Percentiles rank a stretch among this genome's conserved stretches.
Conservation (phyloP, 2,329 filamentous ascomycete genomes). For the Cladophialophora psammophila region DNA sequence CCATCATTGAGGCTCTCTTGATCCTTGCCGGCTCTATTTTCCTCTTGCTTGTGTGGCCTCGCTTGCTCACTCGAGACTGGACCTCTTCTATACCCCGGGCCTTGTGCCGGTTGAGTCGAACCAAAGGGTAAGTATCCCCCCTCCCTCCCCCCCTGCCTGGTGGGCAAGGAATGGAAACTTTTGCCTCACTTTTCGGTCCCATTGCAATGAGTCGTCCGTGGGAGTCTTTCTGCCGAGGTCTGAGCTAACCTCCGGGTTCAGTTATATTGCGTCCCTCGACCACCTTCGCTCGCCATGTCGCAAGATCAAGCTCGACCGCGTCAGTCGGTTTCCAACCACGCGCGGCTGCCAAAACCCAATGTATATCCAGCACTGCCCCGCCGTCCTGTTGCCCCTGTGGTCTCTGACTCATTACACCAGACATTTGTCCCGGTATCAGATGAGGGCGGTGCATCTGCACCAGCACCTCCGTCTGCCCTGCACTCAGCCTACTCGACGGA, state of each 20-base stretch:
- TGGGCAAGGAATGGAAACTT: background rate
- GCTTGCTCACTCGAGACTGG: background rate
- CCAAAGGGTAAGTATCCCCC: background rate
- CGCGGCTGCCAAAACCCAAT: slow-evolving; percentile 23
- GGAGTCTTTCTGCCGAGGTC: background rate
- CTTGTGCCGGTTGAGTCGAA: background rate
- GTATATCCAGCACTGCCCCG: slow-evolving; percentile 33
- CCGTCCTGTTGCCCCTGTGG: background rate
- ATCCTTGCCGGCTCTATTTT: background rate
- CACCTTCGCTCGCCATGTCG: slow-evolving; percentile 14
- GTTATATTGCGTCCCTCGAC: background rate
- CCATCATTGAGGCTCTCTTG: slow-evolving; percentile 1
- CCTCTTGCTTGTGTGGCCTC: background rate
- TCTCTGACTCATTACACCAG: slow-evolving; percentile 28
- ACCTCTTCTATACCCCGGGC: background rate
- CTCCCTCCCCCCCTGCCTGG: background rate
- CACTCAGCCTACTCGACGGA: slow-evolving; percentile 30
- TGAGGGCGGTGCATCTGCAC: slow-evolving; percentile 29
- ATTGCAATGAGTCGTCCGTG: background rate
- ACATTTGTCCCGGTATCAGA: slow-evolving; percentile 27
- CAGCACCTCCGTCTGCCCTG: background rate
- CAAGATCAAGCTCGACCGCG: slow-evolving; percentile 15
- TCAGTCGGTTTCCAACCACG: slow-evolving; percentile 12
- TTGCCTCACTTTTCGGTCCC: slow-evolving; percentile 9
- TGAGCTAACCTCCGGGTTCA: background rate